phyloP scores from a whole-genome alignment of 768 basidiomycete genomes.

The Psilocybe cyanescens region DNA sequence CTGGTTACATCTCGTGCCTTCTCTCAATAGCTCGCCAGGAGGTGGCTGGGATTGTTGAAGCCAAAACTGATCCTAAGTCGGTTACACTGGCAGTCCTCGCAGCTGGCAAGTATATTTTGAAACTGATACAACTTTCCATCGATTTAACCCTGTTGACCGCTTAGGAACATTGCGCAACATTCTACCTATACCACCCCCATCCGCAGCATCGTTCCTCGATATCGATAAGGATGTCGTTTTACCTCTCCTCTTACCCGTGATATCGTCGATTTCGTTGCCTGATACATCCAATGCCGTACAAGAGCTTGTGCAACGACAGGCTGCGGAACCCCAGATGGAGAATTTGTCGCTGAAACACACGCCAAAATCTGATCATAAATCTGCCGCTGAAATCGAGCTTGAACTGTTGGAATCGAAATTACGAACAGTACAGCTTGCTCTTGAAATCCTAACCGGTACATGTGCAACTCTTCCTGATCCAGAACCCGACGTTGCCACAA shows the following conservation, averaged over 20 bases:
- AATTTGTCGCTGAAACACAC: slow-evolving; percentile 64
- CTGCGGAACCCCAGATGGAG: slow-evolving; percentile 29
- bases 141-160: not conserved
- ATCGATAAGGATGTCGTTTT: slow-evolving; percentile 74
- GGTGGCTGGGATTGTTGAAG: slow-evolving; percentile 33
- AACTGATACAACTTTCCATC: not conserved
- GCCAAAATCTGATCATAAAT: slow-evolving; percentile 79
- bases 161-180: slow-evolving; percentile 79
- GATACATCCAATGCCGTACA: slow-evolving; percentile 54
- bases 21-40: slow-evolving; percentile 58
- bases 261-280: slow-evolving; percentile 60
- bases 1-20: slow-evolving; percentile 65
- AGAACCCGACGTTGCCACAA: slow-evolving; percentile 42
- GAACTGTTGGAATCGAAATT: slow-evolving; percentile 73
- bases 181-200: slow-evolving; percentile 73
- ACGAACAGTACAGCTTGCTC: slow-evolving; percentile 76
- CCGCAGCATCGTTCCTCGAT: slow-evolving; percentile 62
- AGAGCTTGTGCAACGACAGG: slow-evolving; percentile 55
- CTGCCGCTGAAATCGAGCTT: slow-evolving; percentile 68
- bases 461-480: slow-evolving; percentile 89
- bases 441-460: slow-evolving; percentile 87
- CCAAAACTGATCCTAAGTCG: slow-evolving; percentile 52
- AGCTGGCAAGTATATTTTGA: slow-evolving; percentile 50
- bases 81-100: slow-evolving; percentile 67
- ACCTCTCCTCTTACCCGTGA: slow-evolving; percentile 69